Evolutionary conservation across 768 basidiomycete genomes (phyloP), one percentile per base, ranked within the genome.

Genomic region (Pholiota conissans): DNA sequence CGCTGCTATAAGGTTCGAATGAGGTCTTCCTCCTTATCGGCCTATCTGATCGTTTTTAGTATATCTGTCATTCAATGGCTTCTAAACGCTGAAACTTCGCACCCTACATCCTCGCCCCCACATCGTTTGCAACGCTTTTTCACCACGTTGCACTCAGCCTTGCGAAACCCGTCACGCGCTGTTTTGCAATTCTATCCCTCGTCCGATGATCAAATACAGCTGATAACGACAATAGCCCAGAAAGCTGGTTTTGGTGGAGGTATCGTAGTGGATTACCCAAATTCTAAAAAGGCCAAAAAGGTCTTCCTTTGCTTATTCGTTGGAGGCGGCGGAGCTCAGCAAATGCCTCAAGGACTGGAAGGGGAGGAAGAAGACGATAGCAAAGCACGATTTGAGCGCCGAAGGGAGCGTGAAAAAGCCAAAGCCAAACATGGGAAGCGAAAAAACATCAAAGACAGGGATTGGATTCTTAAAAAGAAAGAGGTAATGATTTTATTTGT

Each of bases 51-150:
- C 20, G 53, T 50, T 46, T 56, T 2, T 67, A 98, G 96, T 68
- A 91, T 99, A 66, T 99, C 97, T 24, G 96, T 98, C n/a, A 78
- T 99, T 5, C 97, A 99, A 75, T 99, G 97, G 97, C 80, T 99
- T 3, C 81, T 98, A 57, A 99, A 98, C 71, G 95, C 96, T 24
- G 97, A 98, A 71, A 91, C 94, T 27, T 88, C 93, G 5, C 89
- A 87, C 68, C 90, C 84, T 56, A 93, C 87, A 47, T 95, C 92
- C 56, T 95, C 93, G 46, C 95, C 88, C 14, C 94, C 88, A 10
- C 92, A 89, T 71, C 91, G 86, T 64, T 83, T 88, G 55, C 86
- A 79, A 61, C 90, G 86, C 57, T 99, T 93, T 82, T 99, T 94
- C 80, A 95, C 91, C 29, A 94, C 94, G 9, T 80, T 96, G 26